A percentile compares a stretch with the other conserved stretches of the same genome.
phyloP scores from a whole-genome alignment of 257 asterid genomes.

The Galeopsis tetrahit region DNA sequence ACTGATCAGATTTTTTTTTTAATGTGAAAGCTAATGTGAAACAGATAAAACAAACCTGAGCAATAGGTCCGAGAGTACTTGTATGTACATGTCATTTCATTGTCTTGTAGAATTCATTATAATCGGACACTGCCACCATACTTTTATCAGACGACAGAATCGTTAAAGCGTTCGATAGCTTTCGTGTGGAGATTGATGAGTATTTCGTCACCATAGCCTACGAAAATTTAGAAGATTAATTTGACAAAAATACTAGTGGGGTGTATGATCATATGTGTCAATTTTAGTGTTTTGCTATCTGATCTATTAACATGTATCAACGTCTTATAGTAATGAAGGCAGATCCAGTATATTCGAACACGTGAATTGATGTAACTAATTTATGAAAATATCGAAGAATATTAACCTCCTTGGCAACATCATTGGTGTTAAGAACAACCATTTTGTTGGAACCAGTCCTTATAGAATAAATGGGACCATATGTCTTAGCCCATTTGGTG shows the following conservation, averaged over 20 bases:
- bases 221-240: neutral
- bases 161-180: conserved; percentile 74
- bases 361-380: no score
- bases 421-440: conserved; percentile 68
- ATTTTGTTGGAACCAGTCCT: conserved; percentile 61
- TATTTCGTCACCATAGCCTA: conserved; percentile 86
- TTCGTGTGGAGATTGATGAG: conserved; percentile 77
- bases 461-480: conserved; percentile 85
- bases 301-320: no score
- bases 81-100: conserved; percentile 57
- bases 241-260: neutral
- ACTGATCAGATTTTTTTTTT: no score
- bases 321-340: neutral
- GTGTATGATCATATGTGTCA: no score
- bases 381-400: neutral
- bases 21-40: neutral
- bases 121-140: conserved; percentile 77
- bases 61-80: conserved; percentile 70
- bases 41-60: conserved; percentile 59
- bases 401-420: conserved; percentile 77
- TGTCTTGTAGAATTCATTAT: conserved; percentile 66
- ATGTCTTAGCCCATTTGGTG: conserved; percentile 73
- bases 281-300: no score
- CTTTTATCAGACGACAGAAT: conserved; percentile 67
- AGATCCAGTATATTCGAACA: no score